Percentiles rank a stretch among this genome's conserved stretches.
These are phyloP conservation scores for Alternaria triticimaculans DNA, from an alignment of 2,329 filamentous ascomycete genomes.

Conservation along the genomic window DNA sequence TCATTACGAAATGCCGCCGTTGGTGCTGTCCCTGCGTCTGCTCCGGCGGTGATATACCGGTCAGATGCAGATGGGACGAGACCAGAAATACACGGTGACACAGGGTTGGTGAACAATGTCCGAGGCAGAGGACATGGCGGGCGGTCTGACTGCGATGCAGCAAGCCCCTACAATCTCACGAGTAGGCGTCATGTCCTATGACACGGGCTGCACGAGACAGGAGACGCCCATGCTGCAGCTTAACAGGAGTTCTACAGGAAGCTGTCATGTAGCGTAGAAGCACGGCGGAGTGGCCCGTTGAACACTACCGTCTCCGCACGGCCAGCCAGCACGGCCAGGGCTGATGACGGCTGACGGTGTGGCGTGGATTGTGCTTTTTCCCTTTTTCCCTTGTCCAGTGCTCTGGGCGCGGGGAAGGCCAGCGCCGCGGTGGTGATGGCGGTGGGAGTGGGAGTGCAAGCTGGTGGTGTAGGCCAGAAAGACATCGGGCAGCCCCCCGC, in stretches of 20 bases:
- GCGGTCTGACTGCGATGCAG: constrained; percentile 8
- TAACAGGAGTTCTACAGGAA: neutral
- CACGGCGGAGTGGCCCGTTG: constrained; percentile 4
- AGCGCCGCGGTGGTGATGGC: neutral
- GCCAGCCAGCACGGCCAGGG: constrained; percentile 10
- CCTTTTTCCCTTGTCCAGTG: constrained; percentile 19
- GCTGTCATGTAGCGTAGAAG: neutral
- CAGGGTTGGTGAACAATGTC: neutral
- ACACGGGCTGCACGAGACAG: constrained; percentile 1
- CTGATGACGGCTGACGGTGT: constrained; percentile 17
- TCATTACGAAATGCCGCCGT: constrained; percentile 5
- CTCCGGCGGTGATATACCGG: constrained; percentile 5
- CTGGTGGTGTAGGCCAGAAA: neutral
- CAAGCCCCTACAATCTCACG: constrained; percentile 14
- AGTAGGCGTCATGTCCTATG: constrained; percentile 16
- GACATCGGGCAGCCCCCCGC: constrained; percentile 1
- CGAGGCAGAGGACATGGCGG: neutral
- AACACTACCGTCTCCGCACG: constrained; percentile 5
- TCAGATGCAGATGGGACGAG: constrained; percentile 7
- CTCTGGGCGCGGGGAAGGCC: constrained; percentile 3
- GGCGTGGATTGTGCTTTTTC: constrained; percentile 16
- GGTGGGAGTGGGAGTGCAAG: neutral
- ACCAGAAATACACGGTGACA: neutral
- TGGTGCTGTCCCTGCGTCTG: constrained; percentile 24
- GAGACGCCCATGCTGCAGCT: neutral